Conservation (phyloP, 352 stramenopile species). For the Phytophthora sp. region DNA sequence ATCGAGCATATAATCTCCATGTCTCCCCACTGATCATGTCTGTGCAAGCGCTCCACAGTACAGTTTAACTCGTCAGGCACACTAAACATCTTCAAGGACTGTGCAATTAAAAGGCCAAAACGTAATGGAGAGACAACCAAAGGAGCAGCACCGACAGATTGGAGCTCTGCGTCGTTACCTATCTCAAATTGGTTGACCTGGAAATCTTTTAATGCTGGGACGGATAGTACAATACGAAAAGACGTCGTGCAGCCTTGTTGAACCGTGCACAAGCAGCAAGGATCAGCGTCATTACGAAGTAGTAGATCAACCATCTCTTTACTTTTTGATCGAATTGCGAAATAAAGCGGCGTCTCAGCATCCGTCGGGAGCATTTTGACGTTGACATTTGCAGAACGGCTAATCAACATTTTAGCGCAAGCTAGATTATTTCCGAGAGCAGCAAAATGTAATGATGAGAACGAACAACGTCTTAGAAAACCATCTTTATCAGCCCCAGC, state of each 20-base stretch:
- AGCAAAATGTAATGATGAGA: constrained; percentile 67
- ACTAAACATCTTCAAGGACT: constrained; percentile 31
- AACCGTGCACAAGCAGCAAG: constrained; percentile 49
- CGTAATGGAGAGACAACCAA: constrained; percentile 51
- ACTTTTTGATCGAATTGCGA: constrained; percentile 62
- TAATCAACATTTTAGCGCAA: constrained; percentile 53
- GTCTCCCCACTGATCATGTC: constrained; percentile 42
- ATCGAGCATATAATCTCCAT: constrained; percentile 47
- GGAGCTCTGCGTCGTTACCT: not conserved
- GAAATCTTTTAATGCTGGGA: no score
- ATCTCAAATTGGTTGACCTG: not conserved
- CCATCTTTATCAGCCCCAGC: constrained; percentile 43
- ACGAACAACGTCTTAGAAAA: constrained; percentile 47
- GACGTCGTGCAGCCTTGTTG: constrained; percentile 38
- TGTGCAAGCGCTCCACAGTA: constrained; percentile 22
- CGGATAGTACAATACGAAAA: constrained; percentile 38
- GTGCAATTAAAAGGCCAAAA: constrained; percentile 50
- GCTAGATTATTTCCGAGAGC: constrained; percentile 42
- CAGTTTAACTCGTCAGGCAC: constrained; percentile 21
- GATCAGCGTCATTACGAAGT: constrained; percentile 43
- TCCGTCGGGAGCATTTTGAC: constrained; percentile 37
- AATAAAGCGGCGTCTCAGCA: constrained; percentile 59
- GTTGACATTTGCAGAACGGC: constrained; percentile 45
- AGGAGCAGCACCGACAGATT: not conserved
- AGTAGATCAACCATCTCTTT: constrained; percentile 55